These are phyloP conservation scores for Pseudophaeomoniella oleicola DNA, from an alignment of 2,329 filamentous ascomycete species.

Conservation along the genomic window DNA sequence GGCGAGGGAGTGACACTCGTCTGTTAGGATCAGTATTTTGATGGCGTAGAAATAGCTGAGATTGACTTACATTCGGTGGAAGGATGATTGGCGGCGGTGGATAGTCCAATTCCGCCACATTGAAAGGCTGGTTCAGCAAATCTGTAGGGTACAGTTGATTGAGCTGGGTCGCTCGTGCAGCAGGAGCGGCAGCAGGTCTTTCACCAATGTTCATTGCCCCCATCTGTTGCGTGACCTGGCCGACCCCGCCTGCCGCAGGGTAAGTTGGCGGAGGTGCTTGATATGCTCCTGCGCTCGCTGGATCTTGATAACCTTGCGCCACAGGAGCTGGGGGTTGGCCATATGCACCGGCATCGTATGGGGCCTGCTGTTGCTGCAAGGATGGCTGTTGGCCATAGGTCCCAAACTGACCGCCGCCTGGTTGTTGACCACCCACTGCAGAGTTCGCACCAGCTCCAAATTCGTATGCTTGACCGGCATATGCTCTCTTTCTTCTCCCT, in stretches of 20 bases:
- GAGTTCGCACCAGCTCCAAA: conserved; percentile 82
- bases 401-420: conserved; percentile 46
- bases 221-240: conserved; percentile 70
- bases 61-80: conserved; percentile 66
- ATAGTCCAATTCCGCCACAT: conserved; percentile 80
- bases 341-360: conserved; percentile 29
- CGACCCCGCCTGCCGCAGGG: conserved; percentile 42
- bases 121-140: conserved; percentile 82
- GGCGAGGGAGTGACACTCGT: conserved; percentile 83
- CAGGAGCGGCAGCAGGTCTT: conserved; percentile 32
- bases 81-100: conserved; percentile 83
- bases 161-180: conserved; percentile 38
- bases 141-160: conserved; percentile 91
- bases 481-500: conserved; percentile 70
- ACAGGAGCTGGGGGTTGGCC: conserved; percentile 16
- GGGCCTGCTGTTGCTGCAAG: conserved; percentile 25
- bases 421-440: conserved; percentile 31
- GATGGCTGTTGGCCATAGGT: conserved; percentile 43
- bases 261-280: conserved; percentile 56
- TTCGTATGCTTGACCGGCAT: conserved; percentile 88
- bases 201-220: conserved; percentile 58
- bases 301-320: conserved; percentile 19
- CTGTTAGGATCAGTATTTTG: conserved; percentile 26
- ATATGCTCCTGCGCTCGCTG: conserved; percentile 43
- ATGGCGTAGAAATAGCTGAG: background rate